These are phyloP conservation scores for Croton setiger DNA, from an alignment of 441 rosid species.

Conservation along the genomic window DNA sequence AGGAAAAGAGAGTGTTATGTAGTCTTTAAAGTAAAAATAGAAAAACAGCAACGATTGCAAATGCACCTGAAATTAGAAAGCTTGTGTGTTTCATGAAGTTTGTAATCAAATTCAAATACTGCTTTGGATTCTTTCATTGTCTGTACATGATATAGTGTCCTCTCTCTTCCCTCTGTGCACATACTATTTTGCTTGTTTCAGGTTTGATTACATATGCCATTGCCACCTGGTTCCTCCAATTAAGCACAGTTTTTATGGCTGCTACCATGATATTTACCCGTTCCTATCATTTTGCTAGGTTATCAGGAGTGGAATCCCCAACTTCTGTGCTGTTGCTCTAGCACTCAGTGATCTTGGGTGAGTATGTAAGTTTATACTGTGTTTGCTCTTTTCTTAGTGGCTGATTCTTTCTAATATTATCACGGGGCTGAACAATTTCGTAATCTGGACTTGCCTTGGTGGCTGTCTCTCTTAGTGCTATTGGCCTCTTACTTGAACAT, in stretches of 20 bases:
- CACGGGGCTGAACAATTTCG: not conserved
- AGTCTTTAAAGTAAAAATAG: too few relatives aligned
- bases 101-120: not conserved
- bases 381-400: not conserved
- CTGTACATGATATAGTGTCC: not conserved
- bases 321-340: slow-evolving; percentile 84
- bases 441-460: not conserved
- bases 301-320: slow-evolving; percentile 82
- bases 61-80: not conserved
- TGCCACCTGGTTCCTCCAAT: not conserved
- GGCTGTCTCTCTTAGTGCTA: not conserved
- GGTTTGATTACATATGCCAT: not conserved
- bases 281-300: slow-evolving; percentile 47
- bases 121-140: not conserved
- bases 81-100: not conserved
- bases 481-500: not conserved
- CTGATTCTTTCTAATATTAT: not conserved
- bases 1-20: too few relatives aligned
- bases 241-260: slow-evolving; percentile 4
- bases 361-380: slow-evolving; percentile 17
- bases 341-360: slow-evolving; percentile 79
- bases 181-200: not conserved
- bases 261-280: not conserved
- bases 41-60: too few relatives aligned
- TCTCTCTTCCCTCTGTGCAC: not conserved